These are phyloP conservation scores for Cephalotrichum gorgonifer DNA, from an alignment of 2,329 filamentous ascomycete species.

Conservation along the genomic window DNA sequence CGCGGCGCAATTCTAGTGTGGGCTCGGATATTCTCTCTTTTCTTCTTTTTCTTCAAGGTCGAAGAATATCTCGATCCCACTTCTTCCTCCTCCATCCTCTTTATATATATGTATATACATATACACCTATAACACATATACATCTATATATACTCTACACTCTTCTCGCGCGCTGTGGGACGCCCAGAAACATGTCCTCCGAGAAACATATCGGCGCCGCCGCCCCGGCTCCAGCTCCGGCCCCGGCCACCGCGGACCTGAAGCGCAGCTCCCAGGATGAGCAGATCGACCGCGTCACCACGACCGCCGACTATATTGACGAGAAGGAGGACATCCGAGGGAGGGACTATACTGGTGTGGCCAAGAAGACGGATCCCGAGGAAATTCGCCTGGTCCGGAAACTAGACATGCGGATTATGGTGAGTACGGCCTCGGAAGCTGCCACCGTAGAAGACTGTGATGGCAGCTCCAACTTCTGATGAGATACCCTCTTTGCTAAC, in stretches of 20 bases:
- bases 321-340: constrained; percentile 3
- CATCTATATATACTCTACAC: not conserved
- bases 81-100: too few species aligned
- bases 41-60: too few species aligned
- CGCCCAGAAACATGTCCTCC: not conserved
- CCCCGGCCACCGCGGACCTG: not conserved
- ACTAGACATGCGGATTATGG: constrained; percentile 30
- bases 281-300: not conserved
- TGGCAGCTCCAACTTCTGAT: too few species aligned
- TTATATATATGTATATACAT: too few species aligned
- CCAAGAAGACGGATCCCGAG: constrained; percentile 25
- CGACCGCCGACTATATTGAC: not conserved
- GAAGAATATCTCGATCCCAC: too few species aligned
- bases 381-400: constrained; percentile 29
- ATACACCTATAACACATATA: too few species aligned
- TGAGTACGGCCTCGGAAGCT: constrained; percentile 12
- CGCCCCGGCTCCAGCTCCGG: not conserved
- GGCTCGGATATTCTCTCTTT: too few species aligned
- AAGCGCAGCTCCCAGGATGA: not conserved
- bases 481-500: not conserved
- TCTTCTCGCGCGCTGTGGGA: not conserved
- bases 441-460: not conserved
- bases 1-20: too few species aligned
- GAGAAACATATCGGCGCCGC: not conserved
- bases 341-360: constrained; percentile 26